Percentiles rank a stretch among this genome's conserved stretches.
phyloP scores from a whole-genome alignment of 192 early-diverging fungal species.

The Coemansia erecta region DNA sequence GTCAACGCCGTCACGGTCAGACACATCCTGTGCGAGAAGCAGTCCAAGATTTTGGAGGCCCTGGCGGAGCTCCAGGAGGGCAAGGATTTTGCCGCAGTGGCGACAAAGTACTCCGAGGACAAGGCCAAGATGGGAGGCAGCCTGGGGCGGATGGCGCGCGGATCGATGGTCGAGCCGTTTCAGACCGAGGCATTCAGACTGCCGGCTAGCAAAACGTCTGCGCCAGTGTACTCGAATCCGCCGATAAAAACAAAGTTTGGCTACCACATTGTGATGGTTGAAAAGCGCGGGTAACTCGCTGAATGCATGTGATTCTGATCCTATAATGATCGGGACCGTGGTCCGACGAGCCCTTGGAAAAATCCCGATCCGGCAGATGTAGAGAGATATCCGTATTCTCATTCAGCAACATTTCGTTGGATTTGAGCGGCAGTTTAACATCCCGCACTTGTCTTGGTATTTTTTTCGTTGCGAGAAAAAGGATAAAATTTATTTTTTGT shows the following conservation, averaged over 20 bases:
- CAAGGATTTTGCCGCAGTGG: constrained; percentile 66
- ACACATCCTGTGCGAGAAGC: constrained; percentile 86
- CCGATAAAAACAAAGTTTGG: constrained; percentile 74
- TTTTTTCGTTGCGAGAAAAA: too few relatives aligned
- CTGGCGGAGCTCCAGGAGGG: constrained; percentile 61
- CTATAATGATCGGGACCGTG: constrained; percentile 1
- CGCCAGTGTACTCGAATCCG: constrained; percentile 68
- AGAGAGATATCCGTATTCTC: too few relatives aligned
- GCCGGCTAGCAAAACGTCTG: constrained; percentile 60
- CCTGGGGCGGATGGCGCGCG: constrained; percentile 77
- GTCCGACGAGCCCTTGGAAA: not conserved
- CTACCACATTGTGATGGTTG: constrained; percentile 89
- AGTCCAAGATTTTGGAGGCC: constrained; percentile 68
- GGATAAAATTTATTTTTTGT: too few relatives aligned
- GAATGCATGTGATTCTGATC: constrained; percentile 1
- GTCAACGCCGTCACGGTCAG: constrained; percentile 66
- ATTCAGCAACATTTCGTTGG: not conserved
- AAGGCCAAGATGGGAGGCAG: constrained; percentile 78
- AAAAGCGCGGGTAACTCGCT: constrained; percentile 50
- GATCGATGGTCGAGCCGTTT: constrained; percentile 72
- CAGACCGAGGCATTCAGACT: constrained; percentile 80
- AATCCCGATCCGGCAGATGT: not conserved
- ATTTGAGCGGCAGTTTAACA: not conserved
- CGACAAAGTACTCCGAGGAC: constrained; percentile 74
- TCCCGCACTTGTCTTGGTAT: constrained; percentile 1